Conservation (phyloP, 1,139 yeast genomes). For the Taphrina wiesneri region DNA sequence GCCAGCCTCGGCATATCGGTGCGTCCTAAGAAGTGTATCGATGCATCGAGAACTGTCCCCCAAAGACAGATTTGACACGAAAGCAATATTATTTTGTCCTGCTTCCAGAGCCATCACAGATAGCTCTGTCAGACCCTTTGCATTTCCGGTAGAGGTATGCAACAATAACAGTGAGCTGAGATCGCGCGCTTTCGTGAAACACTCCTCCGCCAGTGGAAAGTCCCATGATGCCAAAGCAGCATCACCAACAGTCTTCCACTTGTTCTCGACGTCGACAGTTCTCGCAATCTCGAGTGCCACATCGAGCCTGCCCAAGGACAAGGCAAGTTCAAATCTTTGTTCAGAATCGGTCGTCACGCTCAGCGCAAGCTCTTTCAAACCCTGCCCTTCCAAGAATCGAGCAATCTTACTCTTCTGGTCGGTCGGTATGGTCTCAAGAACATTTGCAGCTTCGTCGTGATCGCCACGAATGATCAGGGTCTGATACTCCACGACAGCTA, state of each 20-base stretch:
- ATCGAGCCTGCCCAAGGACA: slow-evolving; percentile 64
- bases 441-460: slow-evolving; percentile 67
- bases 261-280: slow-evolving; percentile 55
- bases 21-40: slow-evolving; percentile 66
- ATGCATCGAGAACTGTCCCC: slow-evolving; percentile 70
- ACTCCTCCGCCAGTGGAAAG: slow-evolving; percentile 73
- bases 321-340: slow-evolving; percentile 80
- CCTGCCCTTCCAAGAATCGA: slow-evolving; percentile 91
- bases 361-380: slow-evolving; percentile 76
- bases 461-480: slow-evolving; percentile 95
- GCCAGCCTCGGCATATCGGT: slow-evolving; percentile 81
- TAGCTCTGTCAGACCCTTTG: slow-evolving; percentile 57
- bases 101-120: slow-evolving; percentile 64
- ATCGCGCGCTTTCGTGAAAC: slow-evolving; percentile 80
- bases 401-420: slow-evolving; percentile 78
- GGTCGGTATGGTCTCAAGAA: slow-evolving; percentile 65
- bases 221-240: slow-evolving; percentile 77
- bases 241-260: slow-evolving; percentile 94
- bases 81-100: slow-evolving; percentile 88
- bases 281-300: slow-evolving; percentile 74
- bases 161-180: slow-evolving; percentile 76
- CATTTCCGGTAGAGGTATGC: slow-evolving; percentile 78
- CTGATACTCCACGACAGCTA: slow-evolving; percentile 89
- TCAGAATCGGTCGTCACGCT: slow-evolving; percentile 80
- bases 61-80: slow-evolving; percentile 85